Percentiles rank a stretch among this genome's conserved stretches.
Conservation (phyloP, 2,329 filamentous ascomycete genomes). For the Colletotrichum falcatum region DNA sequence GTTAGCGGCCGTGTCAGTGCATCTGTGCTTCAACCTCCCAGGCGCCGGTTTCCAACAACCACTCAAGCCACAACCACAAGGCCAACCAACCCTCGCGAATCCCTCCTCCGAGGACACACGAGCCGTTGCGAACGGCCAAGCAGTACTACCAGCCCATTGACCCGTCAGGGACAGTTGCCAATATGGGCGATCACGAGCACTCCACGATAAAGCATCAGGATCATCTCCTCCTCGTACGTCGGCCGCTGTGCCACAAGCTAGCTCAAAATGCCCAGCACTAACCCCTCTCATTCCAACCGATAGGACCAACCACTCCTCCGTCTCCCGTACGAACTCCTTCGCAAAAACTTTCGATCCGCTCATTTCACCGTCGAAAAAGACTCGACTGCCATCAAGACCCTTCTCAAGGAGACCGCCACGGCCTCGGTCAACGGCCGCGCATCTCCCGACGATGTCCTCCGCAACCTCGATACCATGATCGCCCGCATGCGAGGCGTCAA, state of each 20-base stretch:
- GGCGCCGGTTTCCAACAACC: background rate
- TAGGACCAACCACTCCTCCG: constrained; percentile 95
- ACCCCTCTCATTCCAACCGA: constrained; percentile 19
- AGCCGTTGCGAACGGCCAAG: background rate
- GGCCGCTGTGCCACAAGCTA: constrained; percentile 13
- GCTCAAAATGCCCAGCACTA: constrained; percentile 13
- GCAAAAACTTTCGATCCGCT: constrained; percentile 92
- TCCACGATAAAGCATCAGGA: constrained; percentile 79
- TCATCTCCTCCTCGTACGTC: constrained; percentile 77
- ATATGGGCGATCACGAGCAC: constrained; percentile 71
- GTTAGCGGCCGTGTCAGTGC: constrained; percentile 22
- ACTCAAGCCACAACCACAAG: constrained; percentile 22
- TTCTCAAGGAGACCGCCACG: constrained; percentile 73
- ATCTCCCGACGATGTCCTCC: constrained; percentile 77
- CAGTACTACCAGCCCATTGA: background rate
- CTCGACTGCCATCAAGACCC: constrained; percentile 70
- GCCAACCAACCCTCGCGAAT: constrained; percentile 2
- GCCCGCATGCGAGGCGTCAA: constrained; percentile 87
- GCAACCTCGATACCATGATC: constrained; percentile 87
- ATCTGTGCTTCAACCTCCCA: constrained; percentile 34
- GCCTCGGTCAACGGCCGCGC: constrained; percentile 73
- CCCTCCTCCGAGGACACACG: constrained; percentile 1
- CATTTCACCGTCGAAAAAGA: constrained; percentile 82
- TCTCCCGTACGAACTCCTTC: constrained; percentile 90
- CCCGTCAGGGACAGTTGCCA: constrained; percentile 37